Base-by-base conservation (phyloP, 352 stramenopile genomes). In the Aphanomyces euteiches region DNA sequence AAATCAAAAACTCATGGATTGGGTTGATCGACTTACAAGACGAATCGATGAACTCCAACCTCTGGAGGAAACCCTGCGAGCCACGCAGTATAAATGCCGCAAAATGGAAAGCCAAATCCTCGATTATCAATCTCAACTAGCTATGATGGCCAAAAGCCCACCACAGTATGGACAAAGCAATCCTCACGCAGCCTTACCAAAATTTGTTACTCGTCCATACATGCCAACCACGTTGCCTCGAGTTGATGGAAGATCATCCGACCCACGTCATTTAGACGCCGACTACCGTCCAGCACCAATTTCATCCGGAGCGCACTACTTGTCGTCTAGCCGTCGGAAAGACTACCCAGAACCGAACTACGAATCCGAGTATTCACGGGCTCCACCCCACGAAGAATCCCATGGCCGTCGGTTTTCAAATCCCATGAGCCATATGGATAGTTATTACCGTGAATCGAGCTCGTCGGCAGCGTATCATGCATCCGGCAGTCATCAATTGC, bases 61-160 rank as follows among this genome's bases (percentile, higher is more conserved):
- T 12, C 4, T 67, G 7, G 59, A 67, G 56, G 59, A 67, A 34
- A 50, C 59, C 4, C 21, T 67, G 28, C 59, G 59, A 2, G 12
- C 59, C 6, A 70, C 47, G 36, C 64, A 70, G 64, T 70, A 54
- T 19, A 70, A 70, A 34, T 63, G 61, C 64, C 48, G 64, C n/a
- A 70, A 70, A 56, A 59, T 70, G 64, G 64, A 70, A 34, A 39
- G 43, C 36, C 64, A 70, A 34, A 36, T 70, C 3, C 43, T 70
- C 0, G 64, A 70, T 36, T 12, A 43, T 7, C 64, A 70, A 36
- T 43, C 64, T 6, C 64, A 70, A 36, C 21, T 70, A 37, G 47
- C 47, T 36, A 67, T 67, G 28, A 28, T 28, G 28, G 2, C 54
- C 19, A 12, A 43, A n/a, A 17, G 4, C 7, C 28, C 4, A 56